phyloP scores from a whole-genome alignment of 176 grass and related monocot species.

The Aegilops longissima region DNA sequence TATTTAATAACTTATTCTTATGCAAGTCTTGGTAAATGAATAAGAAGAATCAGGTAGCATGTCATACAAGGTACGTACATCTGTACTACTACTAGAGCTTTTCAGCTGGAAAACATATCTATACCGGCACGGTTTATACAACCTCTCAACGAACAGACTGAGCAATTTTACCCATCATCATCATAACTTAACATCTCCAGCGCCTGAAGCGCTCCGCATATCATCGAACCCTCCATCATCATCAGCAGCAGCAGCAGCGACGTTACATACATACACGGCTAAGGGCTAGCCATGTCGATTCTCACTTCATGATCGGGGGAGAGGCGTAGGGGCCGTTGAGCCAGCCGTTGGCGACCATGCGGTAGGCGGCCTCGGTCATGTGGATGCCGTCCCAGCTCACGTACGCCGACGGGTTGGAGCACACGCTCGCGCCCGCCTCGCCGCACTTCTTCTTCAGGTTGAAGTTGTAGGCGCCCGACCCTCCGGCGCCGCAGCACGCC shows the following conservation, averaged over 20 bases:
- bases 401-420: slow-evolving; percentile 53
- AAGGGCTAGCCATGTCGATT: slow-evolving; percentile 11
- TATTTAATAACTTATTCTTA: neutral
- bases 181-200: slow-evolving; percentile 38
- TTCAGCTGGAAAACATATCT: slow-evolving; percentile 38
- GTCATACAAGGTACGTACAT: slow-evolving; percentile 33
- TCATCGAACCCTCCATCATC: slow-evolving; percentile 4
- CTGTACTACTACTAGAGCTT: slow-evolving; percentile 37
- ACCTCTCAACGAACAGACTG: slow-evolving; percentile 8
- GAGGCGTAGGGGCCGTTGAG: slow-evolving; percentile 75
- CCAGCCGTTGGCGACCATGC: slow-evolving; percentile 66
- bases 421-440: slow-evolving; percentile 61
- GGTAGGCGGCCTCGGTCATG: slow-evolving; percentile 90
- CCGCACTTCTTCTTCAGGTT: slow-evolving; percentile 85
- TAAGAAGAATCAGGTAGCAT: slow-evolving; percentile 38
- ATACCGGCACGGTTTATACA: slow-evolving; percentile 43
- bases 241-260: neutral
- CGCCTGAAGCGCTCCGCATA: slow-evolving; percentile 19
- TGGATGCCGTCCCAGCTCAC: slow-evolving; percentile 97
- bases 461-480: slow-evolving; percentile 82
- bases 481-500: slow-evolving; percentile 77
- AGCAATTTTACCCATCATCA: slow-evolving; percentile 20
- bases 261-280: slow-evolving; percentile 35
- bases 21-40: slow-evolving; percentile 21
- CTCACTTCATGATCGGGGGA: slow-evolving; percentile 72